phyloP scores from a whole-genome alignment of 192 early-diverging fungal species.

The Coemansia sp. region DNA sequence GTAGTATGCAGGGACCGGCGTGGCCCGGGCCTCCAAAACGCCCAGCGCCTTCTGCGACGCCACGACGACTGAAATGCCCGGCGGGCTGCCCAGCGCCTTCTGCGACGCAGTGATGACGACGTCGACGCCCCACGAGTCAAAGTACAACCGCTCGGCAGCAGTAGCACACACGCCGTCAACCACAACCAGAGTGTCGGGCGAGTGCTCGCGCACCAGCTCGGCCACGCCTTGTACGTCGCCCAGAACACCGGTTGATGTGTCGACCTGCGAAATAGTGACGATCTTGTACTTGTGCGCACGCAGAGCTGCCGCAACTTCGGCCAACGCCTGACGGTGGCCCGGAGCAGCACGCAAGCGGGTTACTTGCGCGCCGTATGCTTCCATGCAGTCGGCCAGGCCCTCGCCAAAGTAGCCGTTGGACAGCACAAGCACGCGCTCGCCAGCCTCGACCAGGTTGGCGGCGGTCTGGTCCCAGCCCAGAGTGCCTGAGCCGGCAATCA shows the following conservation, averaged over 20 bases:
- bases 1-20: constrained; percentile 85
- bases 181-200: constrained; percentile 84
- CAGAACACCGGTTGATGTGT: constrained; percentile 94
- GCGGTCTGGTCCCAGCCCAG: constrained; percentile 97
- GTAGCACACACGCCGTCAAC: constrained; percentile 97
- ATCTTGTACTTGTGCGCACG: constrained; percentile 72
- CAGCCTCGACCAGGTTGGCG: constrained; percentile 85
- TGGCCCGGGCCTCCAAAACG: constrained; percentile 60
- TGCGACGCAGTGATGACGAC: constrained; percentile 91
- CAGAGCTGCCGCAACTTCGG: constrained; percentile 67
- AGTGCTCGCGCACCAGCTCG: constrained; percentile 66
- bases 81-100: constrained; percentile 93
- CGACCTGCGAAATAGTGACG: constrained; percentile 92
- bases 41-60: constrained; percentile 62
- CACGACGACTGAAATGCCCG: constrained; percentile 87
- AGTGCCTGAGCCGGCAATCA: constrained; percentile 94
- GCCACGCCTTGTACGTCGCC: constrained; percentile 77
- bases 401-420: constrained; percentile 97
- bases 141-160: constrained; percentile 86
- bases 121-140: constrained; percentile 91
- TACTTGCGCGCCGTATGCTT: constrained; percentile 87
- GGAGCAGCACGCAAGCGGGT: constrained; percentile 67
- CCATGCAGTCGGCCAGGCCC: constrained; percentile 87
- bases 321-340: constrained; percentile 69
- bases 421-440: constrained; percentile 83